phyloP scores from a whole-genome alignment of 352 stramenopile genomes.

The Phytopythium litorale region DNA sequence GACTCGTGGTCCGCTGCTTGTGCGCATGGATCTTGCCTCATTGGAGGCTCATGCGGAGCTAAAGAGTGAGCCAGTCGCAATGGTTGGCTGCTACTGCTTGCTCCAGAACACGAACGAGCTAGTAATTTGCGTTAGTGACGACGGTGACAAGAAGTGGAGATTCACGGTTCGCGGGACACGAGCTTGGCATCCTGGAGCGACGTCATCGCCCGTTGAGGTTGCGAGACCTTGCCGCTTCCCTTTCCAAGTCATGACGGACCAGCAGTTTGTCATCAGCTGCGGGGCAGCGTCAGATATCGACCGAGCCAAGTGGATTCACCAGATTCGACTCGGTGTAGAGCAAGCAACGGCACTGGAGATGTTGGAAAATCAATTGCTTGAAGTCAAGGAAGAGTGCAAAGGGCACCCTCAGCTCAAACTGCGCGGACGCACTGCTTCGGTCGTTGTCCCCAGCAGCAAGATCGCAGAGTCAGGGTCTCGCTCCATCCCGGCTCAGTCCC shows the following conservation, averaged over 20 bases:
- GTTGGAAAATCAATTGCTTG: constrained; percentile 43
- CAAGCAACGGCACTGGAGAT: constrained; percentile 48
- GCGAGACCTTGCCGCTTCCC: constrained; percentile 35
- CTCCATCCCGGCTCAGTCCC: background rate
- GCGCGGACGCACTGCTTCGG: background rate
- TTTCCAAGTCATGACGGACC: constrained; percentile 66
- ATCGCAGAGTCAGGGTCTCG: background rate
- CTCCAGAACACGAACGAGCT: constrained; percentile 51
- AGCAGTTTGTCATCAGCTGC: constrained; percentile 61
- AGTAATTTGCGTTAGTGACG: constrained; percentile 22
- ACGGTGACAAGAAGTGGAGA: constrained; percentile 23
- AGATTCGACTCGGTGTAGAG: constrained; percentile 49
- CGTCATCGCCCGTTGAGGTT: constrained; percentile 19
- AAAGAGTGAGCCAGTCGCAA: constrained; percentile 16
- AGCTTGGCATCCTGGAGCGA: constrained; percentile 31
- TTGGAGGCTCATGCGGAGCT: constrained; percentile 20
- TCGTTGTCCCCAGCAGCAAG: background rate
- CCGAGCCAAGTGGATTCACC: constrained; percentile 62
- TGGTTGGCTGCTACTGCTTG: constrained; percentile 46
- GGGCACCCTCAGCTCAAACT: background rate
- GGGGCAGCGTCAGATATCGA: constrained; percentile 53
- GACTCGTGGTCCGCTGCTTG: constrained; percentile 23
- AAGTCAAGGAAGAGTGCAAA: constrained; percentile 15
- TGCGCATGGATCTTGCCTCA: constrained; percentile 30
- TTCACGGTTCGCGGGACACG: constrained; percentile 43